These are phyloP conservation scores for Beta macrorhiza DNA, from an alignment of 179 eudicot species.

Conservation along the genomic window DNA sequence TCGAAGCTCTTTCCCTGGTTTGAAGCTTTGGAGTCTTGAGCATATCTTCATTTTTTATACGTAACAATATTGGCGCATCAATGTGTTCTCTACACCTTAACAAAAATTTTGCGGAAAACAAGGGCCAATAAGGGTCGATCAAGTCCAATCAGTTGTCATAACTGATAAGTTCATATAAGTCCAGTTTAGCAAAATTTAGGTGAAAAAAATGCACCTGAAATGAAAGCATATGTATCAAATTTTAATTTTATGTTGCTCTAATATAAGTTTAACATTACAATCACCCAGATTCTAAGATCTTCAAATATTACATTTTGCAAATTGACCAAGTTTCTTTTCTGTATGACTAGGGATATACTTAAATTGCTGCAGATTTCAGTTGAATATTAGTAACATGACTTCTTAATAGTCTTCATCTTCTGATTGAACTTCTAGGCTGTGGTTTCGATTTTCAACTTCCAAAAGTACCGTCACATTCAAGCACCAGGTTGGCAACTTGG, in stretches of 20 bases:
- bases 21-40: not conserved
- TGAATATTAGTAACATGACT: not conserved
- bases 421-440: slow-evolving; percentile 43
- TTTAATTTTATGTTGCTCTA: not conserved
- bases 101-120: no score
- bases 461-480: slow-evolving; percentile 61
- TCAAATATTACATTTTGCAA: not conserved
- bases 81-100: no score
- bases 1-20: not conserved
- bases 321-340: not conserved
- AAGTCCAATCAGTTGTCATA: no score
- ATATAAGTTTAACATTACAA: not conserved
- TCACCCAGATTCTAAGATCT: not conserved
- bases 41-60: not conserved
- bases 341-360: no score
- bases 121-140: no score
- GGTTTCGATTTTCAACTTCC: slow-evolving; percentile 70
- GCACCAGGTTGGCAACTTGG: slow-evolving; percentile 70
- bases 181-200: no score
- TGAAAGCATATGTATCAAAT: not conserved
- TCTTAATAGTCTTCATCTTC: not conserved
- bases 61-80: not conserved
- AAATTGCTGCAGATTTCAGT: no score
- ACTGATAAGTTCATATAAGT: no score
- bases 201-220: not conserved